These are phyloP conservation scores for Flaveria bidentis DNA, from an alignment of 129 eudicot genomes.

Conservation along the genomic window DNA sequence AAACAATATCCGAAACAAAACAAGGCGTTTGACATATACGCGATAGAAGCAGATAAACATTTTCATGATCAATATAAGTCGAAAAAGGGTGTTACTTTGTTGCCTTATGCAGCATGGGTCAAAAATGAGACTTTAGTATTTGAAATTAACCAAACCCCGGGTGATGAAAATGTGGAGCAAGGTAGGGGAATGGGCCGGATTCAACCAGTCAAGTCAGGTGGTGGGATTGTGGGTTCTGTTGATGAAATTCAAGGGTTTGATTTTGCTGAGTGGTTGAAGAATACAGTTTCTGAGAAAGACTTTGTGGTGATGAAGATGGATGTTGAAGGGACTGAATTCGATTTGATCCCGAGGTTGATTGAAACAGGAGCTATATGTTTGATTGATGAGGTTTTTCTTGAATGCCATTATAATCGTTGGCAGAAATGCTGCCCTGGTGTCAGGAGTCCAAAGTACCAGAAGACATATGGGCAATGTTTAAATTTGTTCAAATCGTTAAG, in stretches of 20 bases:
- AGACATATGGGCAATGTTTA: constrained; percentile 76
- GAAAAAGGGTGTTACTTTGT: constrained; percentile 73
- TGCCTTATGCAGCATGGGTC: constrained; percentile 97
- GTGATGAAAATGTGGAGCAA: constrained; percentile 55
- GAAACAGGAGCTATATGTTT: constrained; percentile 90
- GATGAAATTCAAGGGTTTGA: constrained; percentile 89
- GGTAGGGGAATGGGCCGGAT: constrained; percentile 98
- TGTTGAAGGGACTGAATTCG: constrained; percentile 95
- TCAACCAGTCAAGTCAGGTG: constrained; percentile 56
- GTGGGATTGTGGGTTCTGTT: constrained; percentile 51
- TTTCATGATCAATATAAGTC: constrained; percentile 59
- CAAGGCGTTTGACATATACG: constrained; percentile 77
- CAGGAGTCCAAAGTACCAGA: constrained; percentile 77
- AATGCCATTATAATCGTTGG: constrained; percentile 97
- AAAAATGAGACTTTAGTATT: constrained; percentile 77
- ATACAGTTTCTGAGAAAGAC: constrained; percentile 60
- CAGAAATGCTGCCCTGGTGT: constrained; percentile 95
- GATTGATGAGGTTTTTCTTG: constrained; percentile 90
- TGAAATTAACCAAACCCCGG: constrained; percentile 76
- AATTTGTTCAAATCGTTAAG: constrained; percentile 76
- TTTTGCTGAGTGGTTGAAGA: constrained; percentile 88
- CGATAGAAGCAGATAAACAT: constrained; percentile 78
- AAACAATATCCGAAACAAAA: constrained; percentile 94
- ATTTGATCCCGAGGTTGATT: constrained; percentile 79
- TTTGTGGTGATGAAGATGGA: constrained; percentile 99